A percentile compares a stretch with the other conserved stretches of the same genome.
Evolutionary conservation across 805 yeast species (phyloP).

Genomic region (Saccharomycopsis sp.): DNA sequence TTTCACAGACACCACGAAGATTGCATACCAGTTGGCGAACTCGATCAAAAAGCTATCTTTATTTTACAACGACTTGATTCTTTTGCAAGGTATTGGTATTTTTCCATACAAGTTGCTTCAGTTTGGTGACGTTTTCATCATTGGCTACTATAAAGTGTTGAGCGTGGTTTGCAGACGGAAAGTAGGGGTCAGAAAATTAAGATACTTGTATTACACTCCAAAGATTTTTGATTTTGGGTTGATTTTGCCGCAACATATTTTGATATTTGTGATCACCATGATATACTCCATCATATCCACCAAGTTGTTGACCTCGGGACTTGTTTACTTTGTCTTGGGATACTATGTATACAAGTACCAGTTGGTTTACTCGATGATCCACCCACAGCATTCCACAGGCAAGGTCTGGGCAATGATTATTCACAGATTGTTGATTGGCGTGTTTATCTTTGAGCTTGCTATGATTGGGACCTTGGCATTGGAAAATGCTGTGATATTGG

Average conservation of each 20-base stretch:
- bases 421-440: slow-evolving; percentile 45
- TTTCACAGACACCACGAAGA: slow-evolving; percentile 48
- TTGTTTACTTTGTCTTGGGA: slow-evolving; percentile 47
- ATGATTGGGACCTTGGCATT: slow-evolving; percentile 57
- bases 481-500: slow-evolving; percentile 45
- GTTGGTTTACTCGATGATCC: slow-evolving; percentile 50
- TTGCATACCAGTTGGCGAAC: slow-evolving; percentile 45
- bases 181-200: slow-evolving; percentile 43
- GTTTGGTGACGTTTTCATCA: slow-evolving; percentile 41
- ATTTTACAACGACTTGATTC: slow-evolving; percentile 51
- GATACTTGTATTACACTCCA: slow-evolving; percentile 46
- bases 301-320: slow-evolving; percentile 49
- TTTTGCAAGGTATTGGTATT: slow-evolving; percentile 63
- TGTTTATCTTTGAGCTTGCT: slow-evolving; percentile 48
- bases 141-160: slow-evolving; percentile 34
- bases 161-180: slow-evolving; percentile 21
- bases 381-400: slow-evolving; percentile 58
- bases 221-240: slow-evolving; percentile 53
- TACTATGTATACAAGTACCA: slow-evolving; percentile 56
- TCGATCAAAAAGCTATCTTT: slow-evolving; percentile 44
- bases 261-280: slow-evolving; percentile 49
- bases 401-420: slow-evolving; percentile 60
- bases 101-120: slow-evolving; percentile 50
- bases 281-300: slow-evolving; percentile 55
- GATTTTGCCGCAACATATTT: slow-evolving; percentile 51